Evolutionary conservation across 2,329 filamentous ascomycete species (phyloP).

Genomic region (Scleromitrula shiraiana): DNA sequence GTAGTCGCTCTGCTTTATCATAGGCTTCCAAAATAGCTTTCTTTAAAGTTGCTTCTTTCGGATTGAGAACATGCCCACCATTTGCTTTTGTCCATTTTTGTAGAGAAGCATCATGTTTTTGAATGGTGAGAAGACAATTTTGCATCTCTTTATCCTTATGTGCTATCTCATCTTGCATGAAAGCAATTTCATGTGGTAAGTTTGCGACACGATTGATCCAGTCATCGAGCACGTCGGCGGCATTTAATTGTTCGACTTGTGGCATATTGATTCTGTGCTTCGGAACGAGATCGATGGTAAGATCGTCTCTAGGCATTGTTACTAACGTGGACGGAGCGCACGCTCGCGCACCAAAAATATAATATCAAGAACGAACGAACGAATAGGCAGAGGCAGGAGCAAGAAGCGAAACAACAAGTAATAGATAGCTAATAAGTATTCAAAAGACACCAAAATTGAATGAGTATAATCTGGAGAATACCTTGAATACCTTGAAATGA

Average conservation of each 20-base stretch:
- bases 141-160: conserved; percentile 69
- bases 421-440: too few species aligned
- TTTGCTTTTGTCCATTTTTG: conserved; percentile 77
- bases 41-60: conserved; percentile 63
- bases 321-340: conserved; percentile 40
- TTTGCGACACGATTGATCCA: conserved; percentile 71
- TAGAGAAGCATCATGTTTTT: conserved; percentile 63
- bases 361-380: neutral
- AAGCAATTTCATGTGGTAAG: conserved; percentile 72
- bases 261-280: conserved; percentile 45
- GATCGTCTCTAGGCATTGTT: conserved; percentile 65
- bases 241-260: conserved; percentile 51
- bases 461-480: too few species aligned
- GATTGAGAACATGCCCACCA: conserved; percentile 64
- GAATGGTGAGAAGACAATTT: conserved; percentile 60
- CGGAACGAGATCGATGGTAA: conserved; percentile 59
- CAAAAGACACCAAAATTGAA: too few species aligned
- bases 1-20: conserved; percentile 58
- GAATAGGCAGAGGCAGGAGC: conserved; percentile 5
- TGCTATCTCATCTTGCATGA: conserved; percentile 75
- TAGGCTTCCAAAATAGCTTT: conserved; percentile 61
- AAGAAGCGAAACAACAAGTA: too few species aligned
- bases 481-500: too few species aligned
- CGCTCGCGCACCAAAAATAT: conserved; percentile 4
- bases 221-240: conserved; percentile 67